Percentiles rank a stretch among this genome's conserved stretches.
phyloP scores from a whole-genome alignment of 2,329 filamentous ascomycete genomes.

The Pyricularia sp. region DNA sequence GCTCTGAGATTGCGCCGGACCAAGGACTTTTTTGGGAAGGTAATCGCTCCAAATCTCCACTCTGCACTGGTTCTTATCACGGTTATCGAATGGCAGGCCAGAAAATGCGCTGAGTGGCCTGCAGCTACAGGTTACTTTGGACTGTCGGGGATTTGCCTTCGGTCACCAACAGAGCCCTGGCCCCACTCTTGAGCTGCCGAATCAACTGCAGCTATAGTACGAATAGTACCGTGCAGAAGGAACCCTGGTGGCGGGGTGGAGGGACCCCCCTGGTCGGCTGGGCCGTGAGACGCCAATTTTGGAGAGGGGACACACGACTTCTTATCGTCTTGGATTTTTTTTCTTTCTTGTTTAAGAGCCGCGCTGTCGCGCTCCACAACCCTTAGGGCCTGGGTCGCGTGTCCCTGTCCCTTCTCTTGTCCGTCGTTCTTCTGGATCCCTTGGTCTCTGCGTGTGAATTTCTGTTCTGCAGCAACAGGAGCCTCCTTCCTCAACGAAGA shows the following conservation, averaged over 20 bases:
- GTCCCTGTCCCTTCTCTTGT: neutral
- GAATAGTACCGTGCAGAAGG: neutral
- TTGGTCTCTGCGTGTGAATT: neutral
- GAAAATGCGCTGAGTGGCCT: neutral
- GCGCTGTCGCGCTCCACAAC: neutral
- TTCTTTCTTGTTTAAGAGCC: neutral
- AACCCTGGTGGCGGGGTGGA: neutral
- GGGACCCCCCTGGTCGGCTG: neutral
- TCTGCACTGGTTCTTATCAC: neutral
- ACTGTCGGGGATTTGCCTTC: neutral
- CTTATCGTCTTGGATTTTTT: neutral
- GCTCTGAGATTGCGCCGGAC: neutral
- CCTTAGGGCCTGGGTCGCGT: neutral
- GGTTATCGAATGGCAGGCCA: neutral
- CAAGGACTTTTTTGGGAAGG: neutral
- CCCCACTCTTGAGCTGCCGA: neutral
- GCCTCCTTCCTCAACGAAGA: slow-evolving; percentile 1
- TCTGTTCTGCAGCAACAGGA: neutral
- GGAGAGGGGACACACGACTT: neutral
- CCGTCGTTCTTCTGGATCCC: neutral
- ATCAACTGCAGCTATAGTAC: neutral
- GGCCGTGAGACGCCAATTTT: neutral
- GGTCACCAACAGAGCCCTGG: neutral
- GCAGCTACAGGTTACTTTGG: too few species aligned
- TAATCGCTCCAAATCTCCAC: neutral